These are phyloP conservation scores for Aspergillus ustus DNA, from an alignment of 2,329 filamentous ascomycete species.

Conservation along the genomic window DNA sequence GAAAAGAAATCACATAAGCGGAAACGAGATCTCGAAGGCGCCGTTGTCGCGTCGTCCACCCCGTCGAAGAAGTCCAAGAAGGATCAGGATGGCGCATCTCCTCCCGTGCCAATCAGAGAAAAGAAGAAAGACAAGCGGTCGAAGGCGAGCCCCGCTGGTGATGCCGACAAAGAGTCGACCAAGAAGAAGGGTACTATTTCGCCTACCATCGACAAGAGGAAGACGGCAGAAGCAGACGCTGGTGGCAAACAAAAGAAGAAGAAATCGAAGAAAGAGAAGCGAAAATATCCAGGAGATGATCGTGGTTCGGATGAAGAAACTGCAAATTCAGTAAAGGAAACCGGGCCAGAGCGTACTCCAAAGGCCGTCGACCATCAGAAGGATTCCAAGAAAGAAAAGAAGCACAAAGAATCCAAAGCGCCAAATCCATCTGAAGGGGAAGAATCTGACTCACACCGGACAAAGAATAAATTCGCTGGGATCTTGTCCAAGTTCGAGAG, in stretches of 20 bases:
- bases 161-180: constrained; percentile 38
- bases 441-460: constrained; percentile 24
- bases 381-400: constrained; percentile 1
- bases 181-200: constrained; percentile 35
- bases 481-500: constrained; percentile 47
- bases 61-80: constrained; percentile 46
- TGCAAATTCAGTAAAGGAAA: constrained; percentile 33
- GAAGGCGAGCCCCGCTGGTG: constrained; percentile 29
- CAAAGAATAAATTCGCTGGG: constrained; percentile 40
- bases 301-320: constrained; percentile 19
- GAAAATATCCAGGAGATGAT: constrained; percentile 32
- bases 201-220: constrained; percentile 31
- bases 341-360: constrained; percentile 12
- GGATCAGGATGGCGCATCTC: constrained; percentile 25
- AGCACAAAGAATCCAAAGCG: constrained; percentile 9
- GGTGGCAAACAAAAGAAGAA: constrained; percentile 36
- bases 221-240: constrained; percentile 30
- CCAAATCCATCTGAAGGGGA: constrained; percentile 27
- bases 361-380: constrained; percentile 29
- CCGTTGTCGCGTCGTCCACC: constrained; percentile 28
- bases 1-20: constrained; percentile 37
- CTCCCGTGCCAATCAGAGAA: constrained; percentile 36
- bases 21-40: constrained; percentile 38
- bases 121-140: constrained; percentile 32
- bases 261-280: constrained; percentile 45